These are phyloP conservation scores for Botrytis sinoallii DNA, from an alignment of 2,329 filamentous ascomycete species.

Conservation along the genomic window DNA sequence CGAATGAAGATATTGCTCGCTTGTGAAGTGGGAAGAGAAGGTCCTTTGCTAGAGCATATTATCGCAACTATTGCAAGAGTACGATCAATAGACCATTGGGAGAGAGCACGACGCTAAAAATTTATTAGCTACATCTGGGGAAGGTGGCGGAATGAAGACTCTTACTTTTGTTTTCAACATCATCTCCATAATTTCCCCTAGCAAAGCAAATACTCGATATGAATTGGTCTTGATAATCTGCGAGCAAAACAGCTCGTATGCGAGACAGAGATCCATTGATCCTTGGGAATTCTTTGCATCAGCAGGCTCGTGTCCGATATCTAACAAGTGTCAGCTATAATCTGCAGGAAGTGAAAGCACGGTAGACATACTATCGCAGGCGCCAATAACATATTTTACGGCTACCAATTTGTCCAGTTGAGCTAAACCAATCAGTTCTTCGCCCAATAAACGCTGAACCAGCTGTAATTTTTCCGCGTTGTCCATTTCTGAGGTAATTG, in stretches of 20 bases:
- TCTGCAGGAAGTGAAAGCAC: background rate
- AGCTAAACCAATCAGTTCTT: constrained; percentile 10
- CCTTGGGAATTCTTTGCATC: constrained; percentile 17
- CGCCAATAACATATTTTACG: constrained; percentile 28
- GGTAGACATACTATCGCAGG: constrained; percentile 31
- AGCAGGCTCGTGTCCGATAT: constrained; percentile 23
- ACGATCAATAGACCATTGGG: constrained; percentile 38
- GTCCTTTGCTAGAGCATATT: constrained; percentile 34
- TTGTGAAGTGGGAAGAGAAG: constrained; percentile 26
- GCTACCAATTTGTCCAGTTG: constrained; percentile 33
- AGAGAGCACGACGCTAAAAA: constrained; percentile 31
- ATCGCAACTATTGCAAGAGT: constrained; percentile 37
- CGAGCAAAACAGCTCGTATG: constrained; percentile 31
- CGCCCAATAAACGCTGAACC: constrained; percentile 27
- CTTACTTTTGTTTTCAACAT: constrained; percentile 37
- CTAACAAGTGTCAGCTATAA: constrained; percentile 21
- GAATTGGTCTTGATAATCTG: constrained; percentile 28
- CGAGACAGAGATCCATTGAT: constrained; percentile 28
- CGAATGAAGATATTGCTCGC: constrained; percentile 34
- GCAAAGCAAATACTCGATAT: constrained; percentile 34
- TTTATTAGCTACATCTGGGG: background rate
- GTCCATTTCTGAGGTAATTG: constrained; percentile 20
- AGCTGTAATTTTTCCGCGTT: constrained; percentile 30
- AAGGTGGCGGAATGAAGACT: constrained; percentile 7
- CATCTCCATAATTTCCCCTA: constrained; percentile 35